Conservation (phyloP, 2,329 filamentous ascomycete species). For the Aspergillus awamori region DNA sequence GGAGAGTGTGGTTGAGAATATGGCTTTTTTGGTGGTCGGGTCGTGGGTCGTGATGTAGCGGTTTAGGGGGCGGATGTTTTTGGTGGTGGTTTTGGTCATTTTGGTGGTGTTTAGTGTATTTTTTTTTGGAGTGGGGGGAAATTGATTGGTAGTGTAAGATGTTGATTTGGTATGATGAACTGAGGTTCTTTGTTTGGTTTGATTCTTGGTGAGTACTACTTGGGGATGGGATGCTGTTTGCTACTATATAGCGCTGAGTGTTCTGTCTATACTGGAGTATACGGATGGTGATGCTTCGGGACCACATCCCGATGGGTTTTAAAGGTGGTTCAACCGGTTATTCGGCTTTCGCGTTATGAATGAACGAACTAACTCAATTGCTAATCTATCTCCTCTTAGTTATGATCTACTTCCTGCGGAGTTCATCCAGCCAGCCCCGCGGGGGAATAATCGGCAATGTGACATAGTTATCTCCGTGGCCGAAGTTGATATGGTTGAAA, state of each 20-base stretch:
- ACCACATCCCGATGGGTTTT: slow-evolving; percentile 23
- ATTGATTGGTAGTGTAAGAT: not conserved
- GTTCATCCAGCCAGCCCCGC: not conserved
- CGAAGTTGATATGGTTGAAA: slow-evolving; percentile 54
- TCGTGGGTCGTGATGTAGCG: slow-evolving; percentile 40
- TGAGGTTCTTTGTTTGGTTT: not conserved
- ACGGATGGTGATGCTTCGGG: slow-evolving; percentile 20
- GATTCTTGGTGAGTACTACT: not conserved
- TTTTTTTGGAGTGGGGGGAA: not conserved
- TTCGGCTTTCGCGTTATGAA: not conserved
- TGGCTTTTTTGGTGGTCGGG: slow-evolving; percentile 35
- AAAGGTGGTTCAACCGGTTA: not conserved
- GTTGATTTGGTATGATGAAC: not conserved
- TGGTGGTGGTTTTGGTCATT: slow-evolving; percentile 20
- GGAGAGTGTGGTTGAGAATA: slow-evolving; percentile 37
- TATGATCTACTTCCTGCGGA: not conserved
- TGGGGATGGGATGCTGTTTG: not conserved
- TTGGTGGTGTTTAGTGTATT: slow-evolving; percentile 12
- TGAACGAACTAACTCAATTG: not conserved
- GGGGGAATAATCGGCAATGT: slow-evolving; percentile 52
- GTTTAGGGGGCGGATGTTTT: slow-evolving; percentile 39
- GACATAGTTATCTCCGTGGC: slow-evolving; percentile 51
- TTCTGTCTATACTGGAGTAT: not conserved
- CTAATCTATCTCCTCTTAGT: not conserved
- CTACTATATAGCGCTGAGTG: too few relatives aligned